Evolutionary conservation across 2,329 filamentous ascomycete genomes (phyloP).

Genomic region (Diaporthe vaccinii): DNA sequence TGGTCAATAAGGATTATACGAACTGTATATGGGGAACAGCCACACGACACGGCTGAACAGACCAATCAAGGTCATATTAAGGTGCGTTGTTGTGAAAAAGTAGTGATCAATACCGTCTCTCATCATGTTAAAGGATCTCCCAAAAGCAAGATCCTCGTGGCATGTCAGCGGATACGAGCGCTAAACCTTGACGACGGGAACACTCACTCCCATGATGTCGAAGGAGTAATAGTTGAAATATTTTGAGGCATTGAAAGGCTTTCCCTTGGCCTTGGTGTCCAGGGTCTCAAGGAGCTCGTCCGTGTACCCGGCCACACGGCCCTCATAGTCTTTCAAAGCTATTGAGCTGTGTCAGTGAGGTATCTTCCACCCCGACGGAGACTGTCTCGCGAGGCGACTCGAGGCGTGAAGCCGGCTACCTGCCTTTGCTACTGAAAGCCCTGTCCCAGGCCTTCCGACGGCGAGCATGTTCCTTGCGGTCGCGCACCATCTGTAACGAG

Average conservation of each 20-base stretch:
- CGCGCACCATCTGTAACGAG: slow-evolving; percentile 50
- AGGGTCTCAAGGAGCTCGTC: slow-evolving; percentile 25
- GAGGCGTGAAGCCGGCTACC: neutral
- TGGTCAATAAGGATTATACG: neutral
- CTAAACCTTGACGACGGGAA: neutral
- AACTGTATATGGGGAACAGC: slow-evolving; percentile 36
- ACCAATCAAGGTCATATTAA: slow-evolving; percentile 44
- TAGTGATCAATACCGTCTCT: slow-evolving; percentile 46
- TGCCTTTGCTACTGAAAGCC: slow-evolving; percentile 48
- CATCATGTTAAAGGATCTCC: slow-evolving; percentile 53
- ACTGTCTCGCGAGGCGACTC: neutral
- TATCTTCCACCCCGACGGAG: neutral
- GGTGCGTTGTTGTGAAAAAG: slow-evolving; percentile 46
- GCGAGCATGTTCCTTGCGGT: slow-evolving; percentile 48
- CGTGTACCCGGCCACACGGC: slow-evolving; percentile 3
- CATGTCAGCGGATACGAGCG: neutral
- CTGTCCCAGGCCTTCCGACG: slow-evolving; percentile 53
- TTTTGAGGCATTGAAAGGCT: slow-evolving; percentile 15
- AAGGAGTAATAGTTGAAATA: slow-evolving; percentile 46
- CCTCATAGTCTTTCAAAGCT: slow-evolving; percentile 33
- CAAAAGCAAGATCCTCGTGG: slow-evolving; percentile 53
- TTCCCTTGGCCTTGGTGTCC: slow-evolving; percentile 14
- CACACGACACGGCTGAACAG: slow-evolving; percentile 42
- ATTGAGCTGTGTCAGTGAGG: neutral
- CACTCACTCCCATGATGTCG: slow-evolving; percentile 54